Percentiles rank a stretch among this genome's conserved stretches.
These are phyloP conservation scores for Neonectria punicea DNA, from an alignment of 2,329 filamentous ascomycete species.

Conservation along the genomic window DNA sequence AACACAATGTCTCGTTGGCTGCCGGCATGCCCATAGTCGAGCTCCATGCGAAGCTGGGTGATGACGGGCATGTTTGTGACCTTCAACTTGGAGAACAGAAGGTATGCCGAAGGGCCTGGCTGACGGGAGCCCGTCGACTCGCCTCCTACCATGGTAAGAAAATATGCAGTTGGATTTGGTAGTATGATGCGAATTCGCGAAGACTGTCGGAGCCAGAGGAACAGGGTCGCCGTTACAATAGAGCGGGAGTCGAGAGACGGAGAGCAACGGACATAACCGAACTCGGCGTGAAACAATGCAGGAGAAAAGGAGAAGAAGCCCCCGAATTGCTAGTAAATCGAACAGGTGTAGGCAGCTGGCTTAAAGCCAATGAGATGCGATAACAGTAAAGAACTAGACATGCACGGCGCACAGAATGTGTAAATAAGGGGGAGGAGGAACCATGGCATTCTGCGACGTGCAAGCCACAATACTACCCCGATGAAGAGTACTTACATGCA, in stretches of 20 bases:
- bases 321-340: not conserved
- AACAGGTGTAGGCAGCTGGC: not conserved
- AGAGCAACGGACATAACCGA: not conserved
- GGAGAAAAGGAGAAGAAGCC: not conserved
- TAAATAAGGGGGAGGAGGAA: not conserved
- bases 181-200: not conserved
- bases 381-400: not conserved
- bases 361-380: not conserved
- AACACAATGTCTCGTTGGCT: conserved; percentile 28
- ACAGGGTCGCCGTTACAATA: not conserved
- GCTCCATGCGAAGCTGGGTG: conserved; percentile 28
- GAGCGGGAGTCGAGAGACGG: not conserved
- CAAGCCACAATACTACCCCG: not conserved
- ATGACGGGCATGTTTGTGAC: conserved; percentile 24
- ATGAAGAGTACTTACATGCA: not conserved
- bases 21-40: conserved; percentile 29
- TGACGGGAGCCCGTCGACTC: not conserved
- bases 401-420: not conserved
- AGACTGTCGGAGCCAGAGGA: not conserved
- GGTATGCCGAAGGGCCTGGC: not conserved
- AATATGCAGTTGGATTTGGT: no score
- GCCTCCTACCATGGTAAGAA: not conserved
- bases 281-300: not conserved
- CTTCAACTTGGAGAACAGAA: conserved; percentile 22
- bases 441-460: not conserved